phyloP scores from a whole-genome alignment of 2,329 filamentous ascomycete species.

The Aspergillus sclerotialis region DNA sequence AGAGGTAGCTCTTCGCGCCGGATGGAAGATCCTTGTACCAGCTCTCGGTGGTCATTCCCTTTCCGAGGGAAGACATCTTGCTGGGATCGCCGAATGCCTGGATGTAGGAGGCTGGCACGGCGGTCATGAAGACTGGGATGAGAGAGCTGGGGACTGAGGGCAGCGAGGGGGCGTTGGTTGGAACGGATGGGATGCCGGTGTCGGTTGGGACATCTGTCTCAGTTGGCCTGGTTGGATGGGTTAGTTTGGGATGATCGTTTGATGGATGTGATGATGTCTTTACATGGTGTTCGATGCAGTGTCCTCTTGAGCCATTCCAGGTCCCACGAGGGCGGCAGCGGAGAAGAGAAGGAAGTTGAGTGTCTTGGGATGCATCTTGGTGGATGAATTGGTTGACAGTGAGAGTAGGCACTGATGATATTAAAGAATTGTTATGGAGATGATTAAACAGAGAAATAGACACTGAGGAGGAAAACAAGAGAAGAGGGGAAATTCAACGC shows the following conservation, averaged over 20 bases:
- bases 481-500: no score
- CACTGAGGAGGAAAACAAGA: no score
- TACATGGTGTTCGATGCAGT: no score
- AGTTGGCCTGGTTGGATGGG: neutral
- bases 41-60: slow-evolving; percentile 16
- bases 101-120: slow-evolving; percentile 18
- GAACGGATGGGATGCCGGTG: neutral
- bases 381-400: neutral
- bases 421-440: no score
- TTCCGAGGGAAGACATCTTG: slow-evolving; percentile 13
- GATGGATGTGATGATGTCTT: neutral
- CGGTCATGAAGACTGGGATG: slow-evolving; percentile 17
- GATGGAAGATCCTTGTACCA: slow-evolving; percentile 22
- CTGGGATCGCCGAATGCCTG: slow-evolving; percentile 12
- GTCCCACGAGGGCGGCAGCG: no score
- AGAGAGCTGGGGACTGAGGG: slow-evolving; percentile 15
- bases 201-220: neutral
- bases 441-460: no score
- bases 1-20: slow-evolving; percentile 19
- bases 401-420: neutral
- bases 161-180: no score
- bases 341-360: neutral
- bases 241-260: neutral
- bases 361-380: neutral
- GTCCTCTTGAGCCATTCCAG: neutral